phyloP scores from a whole-genome alignment of 1,284 basidiomycete genomes.

The Rhizoctonia solani region DNA sequence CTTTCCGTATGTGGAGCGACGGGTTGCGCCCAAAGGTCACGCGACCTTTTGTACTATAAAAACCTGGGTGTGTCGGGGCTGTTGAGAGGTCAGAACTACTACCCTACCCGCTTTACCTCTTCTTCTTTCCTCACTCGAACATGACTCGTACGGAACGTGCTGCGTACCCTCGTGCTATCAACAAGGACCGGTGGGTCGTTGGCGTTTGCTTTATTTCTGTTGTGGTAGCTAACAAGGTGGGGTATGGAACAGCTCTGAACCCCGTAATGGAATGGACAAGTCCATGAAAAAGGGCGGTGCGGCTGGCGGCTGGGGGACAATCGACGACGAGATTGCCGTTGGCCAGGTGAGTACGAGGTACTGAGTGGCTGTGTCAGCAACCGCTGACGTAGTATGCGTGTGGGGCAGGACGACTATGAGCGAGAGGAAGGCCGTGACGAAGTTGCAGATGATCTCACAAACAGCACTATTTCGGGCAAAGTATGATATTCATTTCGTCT shows the following conservation, averaged over 20 bases:
- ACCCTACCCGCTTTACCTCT: neutral
- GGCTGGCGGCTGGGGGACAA: slow-evolving; percentile 73
- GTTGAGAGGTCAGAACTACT: neutral
- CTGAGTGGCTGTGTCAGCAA: neutral
- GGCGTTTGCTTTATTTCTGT: too few species aligned
- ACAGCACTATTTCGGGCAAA: slow-evolving; percentile 11
- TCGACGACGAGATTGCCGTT: slow-evolving; percentile 59
- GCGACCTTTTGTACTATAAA: slow-evolving; percentile 13
- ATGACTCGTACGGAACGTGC: slow-evolving; percentile 82
- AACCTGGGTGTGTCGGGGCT: slow-evolving; percentile 15
- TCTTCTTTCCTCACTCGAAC: slow-evolving; percentile 33
- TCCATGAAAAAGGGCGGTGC: slow-evolving; percentile 77
- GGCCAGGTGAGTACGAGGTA: neutral
- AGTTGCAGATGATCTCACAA: slow-evolving; percentile 11
- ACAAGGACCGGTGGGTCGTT: slow-evolving; percentile 60
- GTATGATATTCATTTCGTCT: neutral
- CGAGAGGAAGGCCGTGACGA: slow-evolving; percentile 28
- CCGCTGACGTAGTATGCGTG: neutral
- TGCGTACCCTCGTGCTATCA: slow-evolving; percentile 70
- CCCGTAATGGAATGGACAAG: slow-evolving; percentile 74
- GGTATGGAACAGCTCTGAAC: slow-evolving; percentile 58
- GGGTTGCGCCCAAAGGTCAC: slow-evolving; percentile 7
- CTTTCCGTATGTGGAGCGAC: slow-evolving; percentile 16
- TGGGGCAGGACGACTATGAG: slow-evolving; percentile 25
- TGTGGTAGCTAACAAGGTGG: neutral